Evolutionary conservation across 2,329 filamentous ascomycete species (phyloP).

Genomic region (Amesomyces nigricolor): DNA sequence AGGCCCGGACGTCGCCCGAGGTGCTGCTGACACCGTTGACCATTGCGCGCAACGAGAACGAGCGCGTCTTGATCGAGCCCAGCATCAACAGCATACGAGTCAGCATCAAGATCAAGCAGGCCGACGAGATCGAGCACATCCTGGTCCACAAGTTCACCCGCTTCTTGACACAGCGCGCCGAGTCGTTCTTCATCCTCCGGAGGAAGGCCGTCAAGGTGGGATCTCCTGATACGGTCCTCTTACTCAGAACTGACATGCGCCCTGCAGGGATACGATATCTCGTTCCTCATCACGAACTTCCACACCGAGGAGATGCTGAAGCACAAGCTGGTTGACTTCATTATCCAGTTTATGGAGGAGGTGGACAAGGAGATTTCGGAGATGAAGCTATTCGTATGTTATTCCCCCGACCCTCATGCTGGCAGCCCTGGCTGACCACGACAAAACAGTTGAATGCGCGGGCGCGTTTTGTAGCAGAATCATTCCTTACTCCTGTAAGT

Average conservation of each 20-base stretch:
- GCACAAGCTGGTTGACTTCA: constrained; percentile 98
- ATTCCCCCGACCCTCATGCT: neutral
- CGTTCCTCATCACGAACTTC: constrained; percentile 97
- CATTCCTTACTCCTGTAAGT: constrained; percentile 76
- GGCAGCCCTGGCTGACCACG: constrained; percentile 20
- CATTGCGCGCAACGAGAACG: constrained; percentile 92
- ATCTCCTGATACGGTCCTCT: neutral
- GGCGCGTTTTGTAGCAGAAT: constrained; percentile 96
- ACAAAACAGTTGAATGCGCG: constrained; percentile 75
- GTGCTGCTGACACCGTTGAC: constrained; percentile 86
- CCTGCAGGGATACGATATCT: constrained; percentile 90
- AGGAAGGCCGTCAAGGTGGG: constrained; percentile 88
- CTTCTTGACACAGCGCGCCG: constrained; percentile 91
- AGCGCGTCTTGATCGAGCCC: constrained; percentile 92
- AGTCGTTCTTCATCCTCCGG: constrained; percentile 93
- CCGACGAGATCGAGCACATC: constrained; percentile 97
- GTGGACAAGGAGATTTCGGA: constrained; percentile 99
- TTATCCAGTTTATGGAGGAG: constrained; percentile 99
- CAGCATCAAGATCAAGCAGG: constrained; percentile 99
- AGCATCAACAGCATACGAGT: constrained; percentile 95
- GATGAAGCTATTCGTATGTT: constrained; percentile 97
- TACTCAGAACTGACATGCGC: constrained; percentile 7
- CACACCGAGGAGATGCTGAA: constrained; percentile 98
- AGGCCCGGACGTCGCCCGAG: constrained; percentile 88
- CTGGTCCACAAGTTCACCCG: constrained; percentile 97